Evolutionary conservation across 106 monocot species (phyloP), one percentile per base, ranked within the genome.

Genomic region (Triglochin maritima): DNA sequence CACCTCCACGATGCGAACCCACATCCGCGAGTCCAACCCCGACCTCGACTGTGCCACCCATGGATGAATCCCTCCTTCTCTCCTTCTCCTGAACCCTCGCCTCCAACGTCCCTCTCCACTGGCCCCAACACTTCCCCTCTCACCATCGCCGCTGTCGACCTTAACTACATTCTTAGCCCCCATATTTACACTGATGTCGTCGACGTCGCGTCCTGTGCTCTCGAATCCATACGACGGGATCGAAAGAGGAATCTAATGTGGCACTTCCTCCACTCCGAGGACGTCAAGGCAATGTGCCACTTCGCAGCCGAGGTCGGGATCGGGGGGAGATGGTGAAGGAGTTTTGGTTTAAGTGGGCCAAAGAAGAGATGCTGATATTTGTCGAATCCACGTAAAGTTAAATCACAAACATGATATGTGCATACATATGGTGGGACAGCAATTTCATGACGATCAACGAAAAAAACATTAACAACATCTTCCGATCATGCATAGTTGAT

Each of bases 261-360:
- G 76, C 68, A 78, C 63, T 96, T 90, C 55, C 72, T 96, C 9
- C 90, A 96, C 57, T 85, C 71, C 46, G 85, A 88, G 2, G 88
- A 88, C 62, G 91, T 96, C 42, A 96, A 96, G 74, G 77, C 81
- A 56, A 96, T 96, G 95, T 90, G 90, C 56, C 78, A 76, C 47
- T 96, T 96, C 55, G 96, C 96, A 0, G 67, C 53, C 1, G 96
- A 96, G 56, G 69, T 85, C 1, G 96, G 96, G 74, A 79, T 96
- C 46, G 84, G 1, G 91, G 96, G 0, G 76, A 80, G 9, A 71
- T 96, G 66, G 74, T 96, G 54, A 65, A 84, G 56, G 86, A 96
- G 77, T 76, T 96, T 53, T 72, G 96, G 59, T 91, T 91, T 74
- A 96, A 96, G 68, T 91, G 96, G 91, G 96, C 96, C 2, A 56